Evolutionary conservation across 2,329 filamentous ascomycete species (phyloP), one percentile per base, ranked within the genome.

Genomic region (Sporothrix euskadiensis): DNA sequence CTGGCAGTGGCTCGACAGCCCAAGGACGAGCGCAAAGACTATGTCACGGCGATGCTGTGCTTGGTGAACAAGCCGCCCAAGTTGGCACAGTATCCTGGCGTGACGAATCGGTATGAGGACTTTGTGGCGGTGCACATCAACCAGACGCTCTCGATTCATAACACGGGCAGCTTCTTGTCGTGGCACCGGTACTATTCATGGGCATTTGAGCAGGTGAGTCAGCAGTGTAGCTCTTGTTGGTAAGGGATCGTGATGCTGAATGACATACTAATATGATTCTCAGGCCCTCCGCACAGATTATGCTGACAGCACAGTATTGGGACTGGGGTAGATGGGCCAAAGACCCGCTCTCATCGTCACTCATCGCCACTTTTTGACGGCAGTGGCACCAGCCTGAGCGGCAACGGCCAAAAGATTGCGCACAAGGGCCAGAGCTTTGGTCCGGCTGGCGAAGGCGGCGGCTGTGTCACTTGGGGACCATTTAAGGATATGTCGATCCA

Each of bases 361-460:
- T 82, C 83, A 72, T 87, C 86, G 0, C 85, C 86, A 16, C 78
- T 88, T 68, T 88, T 90, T 74, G 86, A 88, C 75, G 88, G 88
- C 68, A 85, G 84, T 75, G 83, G 82, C 35, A 85, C 83, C 69
- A 85, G 83, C 71, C 79, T 88, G 81, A 83, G 83, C 35, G 85
- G 86, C 26, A 84, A 88, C 73, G 86, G 86, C 30, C 74, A 79
- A 14, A 78, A 79, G 72, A 79, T 78, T 30, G 57, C 79, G 69
- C 77, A 80, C 73, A 75, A 71, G 68, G 76, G 78, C 12, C 76
- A 77, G 16, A 74, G 75, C 14, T 77, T 76, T 35, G 76, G 78
- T 35, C 85, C 84, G 3, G 83, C 83, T 0, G 88, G 86, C n/a
- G 82, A 82, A 9, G 88, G 88, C 10, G 88, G 88, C 61, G 88